A percentile compares a stretch with the other conserved stretches of the same genome.
phyloP scores from a whole-genome alignment of 352 stramenopile species.

The Globisporangium alternatum region DNA sequence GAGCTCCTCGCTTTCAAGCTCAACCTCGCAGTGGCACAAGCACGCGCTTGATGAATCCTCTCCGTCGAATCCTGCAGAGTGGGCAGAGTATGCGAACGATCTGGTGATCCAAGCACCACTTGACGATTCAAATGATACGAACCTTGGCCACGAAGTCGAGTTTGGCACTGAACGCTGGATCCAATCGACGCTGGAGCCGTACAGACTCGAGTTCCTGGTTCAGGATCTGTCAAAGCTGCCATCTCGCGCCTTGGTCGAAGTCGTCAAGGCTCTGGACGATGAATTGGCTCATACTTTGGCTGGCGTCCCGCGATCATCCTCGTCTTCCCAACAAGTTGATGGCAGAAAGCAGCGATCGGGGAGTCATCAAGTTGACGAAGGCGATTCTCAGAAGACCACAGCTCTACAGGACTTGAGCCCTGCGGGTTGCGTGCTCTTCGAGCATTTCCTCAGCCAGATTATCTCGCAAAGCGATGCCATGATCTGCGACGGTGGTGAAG shows the following conservation, averaged over 20 bases:
- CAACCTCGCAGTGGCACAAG: constrained; percentile 2
- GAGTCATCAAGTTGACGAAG: not conserved
- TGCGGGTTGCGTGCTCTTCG: constrained; percentile 58
- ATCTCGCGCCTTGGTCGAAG: constrained; percentile 35
- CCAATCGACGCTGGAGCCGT: constrained; percentile 55
- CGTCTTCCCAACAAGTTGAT: not conserved
- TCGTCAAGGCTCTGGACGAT: constrained; percentile 53
- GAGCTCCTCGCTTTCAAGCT: constrained; percentile 18
- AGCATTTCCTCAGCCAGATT: constrained; percentile 53
- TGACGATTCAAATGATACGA: constrained; percentile 3
- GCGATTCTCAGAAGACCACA: not conserved
- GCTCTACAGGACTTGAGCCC: constrained; percentile 5
- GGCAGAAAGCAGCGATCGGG: constrained; percentile 20
- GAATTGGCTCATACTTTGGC: constrained; percentile 41
- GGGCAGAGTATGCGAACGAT: constrained; percentile 47
- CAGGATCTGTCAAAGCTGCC: constrained; percentile 56
- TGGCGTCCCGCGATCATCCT: constrained; percentile 17
- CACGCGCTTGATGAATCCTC: constrained; percentile 19
- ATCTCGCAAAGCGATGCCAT: constrained; percentile 29
- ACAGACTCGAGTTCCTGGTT: constrained; percentile 60
- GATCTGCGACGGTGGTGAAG: constrained; percentile 27
- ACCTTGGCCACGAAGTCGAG: constrained; percentile 19
- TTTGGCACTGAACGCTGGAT: constrained; percentile 68
- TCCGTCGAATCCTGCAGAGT: constrained; percentile 33
- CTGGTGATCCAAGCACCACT: constrained; percentile 30